Conservation (phyloP, 305 asterid species). For the Withania somnifera region DNA sequence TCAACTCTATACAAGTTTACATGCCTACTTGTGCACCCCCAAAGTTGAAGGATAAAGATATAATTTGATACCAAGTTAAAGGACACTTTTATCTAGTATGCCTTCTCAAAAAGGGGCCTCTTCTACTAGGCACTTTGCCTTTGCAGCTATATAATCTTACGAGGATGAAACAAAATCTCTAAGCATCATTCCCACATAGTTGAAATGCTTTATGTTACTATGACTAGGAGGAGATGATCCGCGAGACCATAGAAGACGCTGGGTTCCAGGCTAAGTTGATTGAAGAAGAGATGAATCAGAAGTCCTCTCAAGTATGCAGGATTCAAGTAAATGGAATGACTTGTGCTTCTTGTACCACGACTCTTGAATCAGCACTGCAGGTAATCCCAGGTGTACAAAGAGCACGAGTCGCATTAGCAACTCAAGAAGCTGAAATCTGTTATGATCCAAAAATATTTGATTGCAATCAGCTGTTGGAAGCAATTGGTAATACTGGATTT, state of each 20-base stretch:
- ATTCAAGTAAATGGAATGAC: constrained; percentile 69
- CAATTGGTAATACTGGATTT: constrained; percentile 40
- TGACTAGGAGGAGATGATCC: constrained; percentile 51
- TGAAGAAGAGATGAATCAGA: constrained; percentile 29
- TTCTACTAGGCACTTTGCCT: neutral
- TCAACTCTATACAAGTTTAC: too few species aligned
- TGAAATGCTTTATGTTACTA: neutral
- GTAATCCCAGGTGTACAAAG: constrained; percentile 34
- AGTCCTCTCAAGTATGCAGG: constrained; percentile 37
- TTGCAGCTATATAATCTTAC: neutral
- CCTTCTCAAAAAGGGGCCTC: neutral
- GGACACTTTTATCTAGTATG: too few species aligned
- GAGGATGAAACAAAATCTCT: neutral
- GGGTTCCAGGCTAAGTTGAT: constrained; percentile 55
- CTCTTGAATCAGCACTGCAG: constrained; percentile 37
- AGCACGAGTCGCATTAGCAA: constrained; percentile 25
- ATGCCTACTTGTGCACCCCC: too few species aligned
- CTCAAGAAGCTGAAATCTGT: constrained; percentile 26
- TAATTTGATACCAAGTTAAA: too few species aligned
- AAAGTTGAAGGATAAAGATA: too few species aligned
- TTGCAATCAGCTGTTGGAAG: constrained; percentile 25
- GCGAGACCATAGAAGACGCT: constrained; percentile 68
- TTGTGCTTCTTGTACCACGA: constrained; percentile 69
- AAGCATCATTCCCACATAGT: neutral
- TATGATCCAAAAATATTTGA: constrained; percentile 30